Base-by-base conservation (phyloP, 2,329 filamentous ascomycete genomes). In the Lasiodiplodia sp. region DNA sequence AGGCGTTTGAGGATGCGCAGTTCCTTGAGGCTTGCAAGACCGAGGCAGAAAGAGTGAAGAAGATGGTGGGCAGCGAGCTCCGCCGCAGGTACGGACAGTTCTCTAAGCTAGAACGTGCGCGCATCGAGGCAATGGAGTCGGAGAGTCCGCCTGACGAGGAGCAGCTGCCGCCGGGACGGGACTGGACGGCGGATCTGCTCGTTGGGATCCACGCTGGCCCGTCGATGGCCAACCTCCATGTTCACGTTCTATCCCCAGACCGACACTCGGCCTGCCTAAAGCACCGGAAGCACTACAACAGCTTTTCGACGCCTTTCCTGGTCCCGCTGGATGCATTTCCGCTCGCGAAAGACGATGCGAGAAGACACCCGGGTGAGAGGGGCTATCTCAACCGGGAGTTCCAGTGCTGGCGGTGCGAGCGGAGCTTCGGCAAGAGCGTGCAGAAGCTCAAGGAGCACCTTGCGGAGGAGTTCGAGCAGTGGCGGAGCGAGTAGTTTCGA, bases 201-300 rank as follows among this genome's bases (percentile, higher is more conserved):
- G 87, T 90, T 23, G 96, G 96, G 16, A 87, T 97, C 8, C 96
- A 99, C 81, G 91, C 93, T 3, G 88, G 91, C 72, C 96, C 96
- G 3, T 94, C 91, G 68, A 98, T 99, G 96, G 90, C 88, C 71
- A 93, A 98, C 78, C 78, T 98, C 67, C 96, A 99, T 80, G 85
- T 98, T 4, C 96, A 99, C 79, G 88, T 98, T 37, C 81, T 98
- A 68, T 93, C 92, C 49, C 84, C 88, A 21, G 96, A 99, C 77
- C 91, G 92, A 85, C 85, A 88, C 73, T 93, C 91, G 47, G 85
- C 87, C 12, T 86, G 85, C 56, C 72, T 97, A 79, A 92, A 90
- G 81, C 90, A 95, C 76, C 86, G 89, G 71, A 95, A 94, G 78
- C 96, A 98, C 81, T 98, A 97, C 81, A 93, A 96, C 76, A 96